Evolutionary conservation across 2,329 filamentous ascomycete genomes (phyloP).

Genomic region (Orbilia oligospora): DNA sequence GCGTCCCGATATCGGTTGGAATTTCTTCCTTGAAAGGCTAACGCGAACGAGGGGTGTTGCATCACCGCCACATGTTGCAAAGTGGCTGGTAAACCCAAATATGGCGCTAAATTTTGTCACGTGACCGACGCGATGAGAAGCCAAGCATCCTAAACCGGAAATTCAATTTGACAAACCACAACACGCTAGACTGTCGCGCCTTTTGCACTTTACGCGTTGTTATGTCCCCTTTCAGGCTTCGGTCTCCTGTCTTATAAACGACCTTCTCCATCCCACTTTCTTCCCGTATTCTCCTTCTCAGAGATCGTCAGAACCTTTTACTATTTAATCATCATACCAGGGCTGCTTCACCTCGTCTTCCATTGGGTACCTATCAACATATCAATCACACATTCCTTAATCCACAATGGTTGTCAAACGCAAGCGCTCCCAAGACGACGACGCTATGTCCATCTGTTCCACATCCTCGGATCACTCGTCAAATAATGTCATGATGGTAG

Average conservation of each 20-base stretch:
- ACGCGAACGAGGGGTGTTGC: slow-evolving; percentile 27
- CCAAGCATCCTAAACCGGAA: background rate
- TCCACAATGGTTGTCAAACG: slow-evolving; percentile 54
- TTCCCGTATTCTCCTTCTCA: background rate
- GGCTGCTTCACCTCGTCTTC: background rate
- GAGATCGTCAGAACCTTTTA: background rate
- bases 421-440: slow-evolving; percentile 54
- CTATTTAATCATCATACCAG: background rate
- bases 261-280: slow-evolving; percentile 6
- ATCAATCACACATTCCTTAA: background rate
- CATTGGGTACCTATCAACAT: background rate
- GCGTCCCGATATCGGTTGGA: slow-evolving; percentile 55
- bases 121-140: slow-evolving; percentile 36
- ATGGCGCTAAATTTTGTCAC: background rate
- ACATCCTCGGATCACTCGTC: slow-evolving; percentile 43
- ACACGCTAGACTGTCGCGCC: slow-evolving; percentile 32
- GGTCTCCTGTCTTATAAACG: slow-evolving; percentile 26
- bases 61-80: slow-evolving; percentile 4
- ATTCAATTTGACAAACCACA: slow-evolving; percentile 34
- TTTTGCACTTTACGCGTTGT: slow-evolving; percentile 58
- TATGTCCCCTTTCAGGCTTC: slow-evolving; percentile 48
- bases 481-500: slow-evolving; percentile 46
- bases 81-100: slow-evolving; percentile 18
- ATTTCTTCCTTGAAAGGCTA: slow-evolving; percentile 34
- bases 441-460: slow-evolving; percentile 59